These are phyloP conservation scores for Neofusicoccum sp. DNA, from an alignment of 2,329 filamentous ascomycete species.

Conservation along the genomic window DNA sequence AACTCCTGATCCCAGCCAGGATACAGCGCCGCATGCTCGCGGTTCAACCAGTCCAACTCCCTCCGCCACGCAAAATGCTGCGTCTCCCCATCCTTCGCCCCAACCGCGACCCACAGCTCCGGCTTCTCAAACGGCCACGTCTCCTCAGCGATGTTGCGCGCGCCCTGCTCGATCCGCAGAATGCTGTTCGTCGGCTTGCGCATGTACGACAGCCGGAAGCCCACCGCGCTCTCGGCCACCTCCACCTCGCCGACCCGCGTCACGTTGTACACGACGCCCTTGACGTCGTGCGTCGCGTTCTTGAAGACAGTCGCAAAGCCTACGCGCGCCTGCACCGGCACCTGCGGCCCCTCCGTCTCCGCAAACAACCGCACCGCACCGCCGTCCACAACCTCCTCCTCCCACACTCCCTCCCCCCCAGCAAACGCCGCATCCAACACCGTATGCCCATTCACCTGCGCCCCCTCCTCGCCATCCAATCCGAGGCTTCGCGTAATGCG, in stretches of 20 bases:
- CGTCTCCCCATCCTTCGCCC: neutral
- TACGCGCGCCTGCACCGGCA: neutral
- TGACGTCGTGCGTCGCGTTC: slow-evolving; percentile 18
- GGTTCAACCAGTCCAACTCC: slow-evolving; percentile 17
- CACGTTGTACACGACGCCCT: slow-evolving; percentile 17
- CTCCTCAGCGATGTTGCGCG: neutral
- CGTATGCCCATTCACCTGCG: slow-evolving; percentile 18
- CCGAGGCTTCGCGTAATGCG: slow-evolving; percentile 16
- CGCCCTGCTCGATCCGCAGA: slow-evolving; percentile 17
- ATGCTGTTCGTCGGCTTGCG: slow-evolving; percentile 14
- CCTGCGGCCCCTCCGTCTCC: neutral
- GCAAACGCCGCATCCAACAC: slow-evolving; percentile 7
- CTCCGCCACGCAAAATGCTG: slow-evolving; percentile 17
- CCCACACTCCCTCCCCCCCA: neutral
- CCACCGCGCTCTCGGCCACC: neutral
- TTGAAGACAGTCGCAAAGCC: neutral
- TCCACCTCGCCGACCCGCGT: slow-evolving; percentile 1
- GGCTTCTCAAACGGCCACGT: slow-evolving; percentile 1
- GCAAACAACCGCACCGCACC: slow-evolving; percentile 2
- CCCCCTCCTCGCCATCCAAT: slow-evolving; percentile 17
- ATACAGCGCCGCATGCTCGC: slow-evolving; percentile 8
- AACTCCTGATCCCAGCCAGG: slow-evolving; percentile 18
- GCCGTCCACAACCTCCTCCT: neutral
- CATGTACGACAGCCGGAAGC: slow-evolving; percentile 18
- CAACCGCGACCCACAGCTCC: slow-evolving; percentile 4